Evolutionary conservation across 345 rosid species (phyloP), one percentile per base, ranked within the genome.

Genomic region (Brassica cretica): DNA sequence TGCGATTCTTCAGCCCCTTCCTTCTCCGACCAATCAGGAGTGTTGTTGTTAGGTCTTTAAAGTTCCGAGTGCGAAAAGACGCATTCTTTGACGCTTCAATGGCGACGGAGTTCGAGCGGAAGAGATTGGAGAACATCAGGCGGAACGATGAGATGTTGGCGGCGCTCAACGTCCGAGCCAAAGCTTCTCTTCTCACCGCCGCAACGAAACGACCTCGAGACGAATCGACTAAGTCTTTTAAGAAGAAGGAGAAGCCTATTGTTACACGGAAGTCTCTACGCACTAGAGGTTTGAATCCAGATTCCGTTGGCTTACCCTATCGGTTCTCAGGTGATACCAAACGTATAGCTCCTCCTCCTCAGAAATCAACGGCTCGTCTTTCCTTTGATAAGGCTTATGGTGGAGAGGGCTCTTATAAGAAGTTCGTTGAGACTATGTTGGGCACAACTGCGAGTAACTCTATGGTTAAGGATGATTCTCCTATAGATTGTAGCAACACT

Each of bases 41-140:
- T 75, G 62, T 12, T n/a, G 15, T 55, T 56, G 62, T 18, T 19
- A 63, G 51, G 70, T 37, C 25, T 33, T 39, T 60, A 14, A 66
- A 67, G 51, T 61, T 33, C 5, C 5, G 7, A 4, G 24, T 21
- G 75, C 85, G 6, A 30, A 5, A 8, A 33, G 37, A 5, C 37
- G 5, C 37, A 6, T 6, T 33, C 37, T 29, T 29, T 29, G 5
- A 33, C 21, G 51, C 85, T 41, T 44, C 76, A 64, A 91, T 90
- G 98, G 96, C 85, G 87, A 72, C 93, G 2, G 97, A 94, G 68
- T 94, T 91, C 77, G 98, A 92, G 82, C 87, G 87, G 5, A 81
- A 77, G 74, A 84, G 98, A 77, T 84, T 89, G 25, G 93, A 89
- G 77, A 92, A 91, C 84, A 94, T 92, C 35, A 86, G 80, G 59